Percentiles rank a stretch among this genome's conserved stretches.
Conservation (phyloP, 108 stramenopile species). For the Phaeodactylum tricornutum region DNA sequence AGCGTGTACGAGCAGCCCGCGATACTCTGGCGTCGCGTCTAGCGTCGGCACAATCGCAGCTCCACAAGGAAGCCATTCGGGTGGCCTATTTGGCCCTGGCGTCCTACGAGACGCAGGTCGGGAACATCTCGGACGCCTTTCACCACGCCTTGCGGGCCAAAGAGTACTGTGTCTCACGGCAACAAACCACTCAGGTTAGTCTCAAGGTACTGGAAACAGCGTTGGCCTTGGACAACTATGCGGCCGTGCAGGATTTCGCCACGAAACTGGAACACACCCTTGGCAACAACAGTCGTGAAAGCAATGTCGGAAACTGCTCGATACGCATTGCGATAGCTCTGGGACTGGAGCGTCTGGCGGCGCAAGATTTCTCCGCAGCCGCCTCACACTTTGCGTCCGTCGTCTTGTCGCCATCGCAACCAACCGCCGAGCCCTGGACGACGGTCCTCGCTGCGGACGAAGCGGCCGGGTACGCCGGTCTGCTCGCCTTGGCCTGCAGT, state of each 20-base stretch:
- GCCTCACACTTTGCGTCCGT: background rate
- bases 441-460: slow-evolving; percentile 48
- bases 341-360: background rate
- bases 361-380: slow-evolving; percentile 1
- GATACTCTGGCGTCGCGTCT: slow-evolving; percentile 51
- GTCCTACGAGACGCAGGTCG: slow-evolving; percentile 21
- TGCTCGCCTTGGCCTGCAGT: slow-evolving; percentile 41
- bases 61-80: slow-evolving; percentile 76
- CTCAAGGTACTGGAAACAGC: slow-evolving; percentile 43
- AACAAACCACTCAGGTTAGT: slow-evolving; percentile 43
- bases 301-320: too few species aligned
- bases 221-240: slow-evolving; percentile 31
- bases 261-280: slow-evolving; percentile 18
- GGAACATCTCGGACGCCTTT: slow-evolving; percentile 40
- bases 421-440: background rate
- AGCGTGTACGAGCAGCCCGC: slow-evolving; percentile 13
- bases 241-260: slow-evolving; percentile 9
- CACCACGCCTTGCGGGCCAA: slow-evolving; percentile 27
- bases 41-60: slow-evolving; percentile 47
- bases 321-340: background rate
- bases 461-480: slow-evolving; percentile 54
- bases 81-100: slow-evolving; percentile 51
- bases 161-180: slow-evolving; percentile 53
- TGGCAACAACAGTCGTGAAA: background rate
- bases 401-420: too few species aligned